Evolutionary conservation across 139 green algal species (phyloP).

Genomic region (Chlamydomonas schloesseri): DNA sequence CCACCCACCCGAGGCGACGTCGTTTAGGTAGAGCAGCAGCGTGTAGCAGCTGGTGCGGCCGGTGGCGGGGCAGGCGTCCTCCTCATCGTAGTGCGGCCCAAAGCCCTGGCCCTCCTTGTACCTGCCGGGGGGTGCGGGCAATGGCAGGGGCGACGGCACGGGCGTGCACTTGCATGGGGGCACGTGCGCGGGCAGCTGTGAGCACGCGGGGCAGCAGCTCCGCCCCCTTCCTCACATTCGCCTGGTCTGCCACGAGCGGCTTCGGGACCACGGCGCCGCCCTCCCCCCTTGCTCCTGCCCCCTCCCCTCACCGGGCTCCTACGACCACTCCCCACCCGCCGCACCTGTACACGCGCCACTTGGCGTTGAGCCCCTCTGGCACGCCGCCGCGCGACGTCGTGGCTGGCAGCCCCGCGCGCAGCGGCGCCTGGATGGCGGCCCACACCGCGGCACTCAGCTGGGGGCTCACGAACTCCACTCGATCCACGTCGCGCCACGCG

Average conservation of each 20-base stretch:
- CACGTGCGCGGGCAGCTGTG: too few species aligned
- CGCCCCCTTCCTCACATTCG: too few species aligned
- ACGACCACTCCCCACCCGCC: neutral
- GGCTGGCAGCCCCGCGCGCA: neutral
- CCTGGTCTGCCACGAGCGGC: too few species aligned
- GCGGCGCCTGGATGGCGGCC: neutral
- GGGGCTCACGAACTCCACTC: neutral
- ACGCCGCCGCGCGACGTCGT: too few species aligned
- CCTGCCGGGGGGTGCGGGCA: neutral
- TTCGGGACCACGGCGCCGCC: too few species aligned
- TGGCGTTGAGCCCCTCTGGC: neutral
- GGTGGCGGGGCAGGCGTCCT: neutral
- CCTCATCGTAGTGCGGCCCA: constrained; percentile 35
- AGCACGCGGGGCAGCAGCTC: too few species aligned
- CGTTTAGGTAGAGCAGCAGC: constrained; percentile 39
- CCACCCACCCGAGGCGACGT: neutral
- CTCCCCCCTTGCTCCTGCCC: too few species aligned
- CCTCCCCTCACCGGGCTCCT: too few species aligned
- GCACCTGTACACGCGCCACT: constrained; percentile 13
- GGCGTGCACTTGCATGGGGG: neutral
- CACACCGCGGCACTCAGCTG: neutral
- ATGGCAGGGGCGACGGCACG: neutral
- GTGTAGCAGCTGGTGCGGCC: neutral
- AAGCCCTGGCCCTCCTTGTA: constrained; percentile 33
- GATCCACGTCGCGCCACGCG: neutral